Evolutionary conservation across 768 basidiomycete species (phyloP).

Genomic region (Calocybe indica): DNA sequence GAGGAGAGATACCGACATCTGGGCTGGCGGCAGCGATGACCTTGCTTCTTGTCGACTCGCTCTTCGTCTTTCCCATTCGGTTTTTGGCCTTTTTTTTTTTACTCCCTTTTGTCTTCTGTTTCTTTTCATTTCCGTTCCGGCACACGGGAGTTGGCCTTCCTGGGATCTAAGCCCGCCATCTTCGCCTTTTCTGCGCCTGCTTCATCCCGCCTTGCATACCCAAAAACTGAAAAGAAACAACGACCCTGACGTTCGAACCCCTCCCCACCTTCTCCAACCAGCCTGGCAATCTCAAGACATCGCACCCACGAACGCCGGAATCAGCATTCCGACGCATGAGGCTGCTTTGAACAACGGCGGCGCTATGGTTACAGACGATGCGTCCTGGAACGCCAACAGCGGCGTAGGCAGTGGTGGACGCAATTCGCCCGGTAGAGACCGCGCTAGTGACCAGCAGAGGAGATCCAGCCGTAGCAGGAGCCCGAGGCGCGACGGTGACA

Average conservation of each 20-base stretch:
- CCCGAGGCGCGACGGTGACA: constrained; percentile 42
- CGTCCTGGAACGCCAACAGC: constrained; percentile 42
- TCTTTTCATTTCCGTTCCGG: too few relatives aligned
- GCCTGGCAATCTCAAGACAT: constrained; percentile 86
- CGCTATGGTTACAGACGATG: constrained; percentile 49
- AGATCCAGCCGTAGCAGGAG: constrained; percentile 79
- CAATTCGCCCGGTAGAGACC: constrained; percentile 40
- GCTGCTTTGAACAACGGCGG: constrained; percentile 29
- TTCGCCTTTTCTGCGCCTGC: too few relatives aligned
- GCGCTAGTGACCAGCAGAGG: constrained; percentile 46
- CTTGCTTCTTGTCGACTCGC: too few relatives aligned
- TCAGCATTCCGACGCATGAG: constrained; percentile 66
- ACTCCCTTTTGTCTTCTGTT: too few relatives aligned
- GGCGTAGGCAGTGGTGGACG: constrained; percentile 13
- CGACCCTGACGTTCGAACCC: constrained; percentile 33
- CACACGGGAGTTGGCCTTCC: too few relatives aligned
- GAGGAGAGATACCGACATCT: too few relatives aligned
- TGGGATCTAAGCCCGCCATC: too few relatives aligned
- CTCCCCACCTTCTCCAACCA: constrained; percentile 35
- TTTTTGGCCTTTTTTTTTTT: too few relatives aligned
- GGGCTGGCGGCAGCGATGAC: too few relatives aligned
- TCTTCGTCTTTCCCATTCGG: too few relatives aligned
- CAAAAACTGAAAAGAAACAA: background rate
- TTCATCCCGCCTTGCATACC: too few relatives aligned
- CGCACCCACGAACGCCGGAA: constrained; percentile 57